These are phyloP conservation scores for Fusarium napiforme DNA, from an alignment of 2,329 filamentous ascomycete species.

Conservation along the genomic window DNA sequence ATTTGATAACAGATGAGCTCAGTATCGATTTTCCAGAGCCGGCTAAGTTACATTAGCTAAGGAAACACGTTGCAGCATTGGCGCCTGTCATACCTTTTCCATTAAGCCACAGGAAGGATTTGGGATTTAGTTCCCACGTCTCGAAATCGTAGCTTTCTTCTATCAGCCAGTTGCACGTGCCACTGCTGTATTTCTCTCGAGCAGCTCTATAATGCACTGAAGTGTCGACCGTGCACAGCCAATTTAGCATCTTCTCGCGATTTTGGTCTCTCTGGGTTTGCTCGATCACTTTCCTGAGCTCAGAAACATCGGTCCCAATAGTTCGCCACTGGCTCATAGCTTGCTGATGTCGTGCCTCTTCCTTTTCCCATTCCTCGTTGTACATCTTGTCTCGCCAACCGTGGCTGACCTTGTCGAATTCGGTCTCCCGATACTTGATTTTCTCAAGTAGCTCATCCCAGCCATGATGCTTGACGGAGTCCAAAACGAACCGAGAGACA, in stretches of 20 bases:
- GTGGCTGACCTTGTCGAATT: not conserved
- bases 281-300: fast-evolving
- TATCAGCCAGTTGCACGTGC: fast-evolving
- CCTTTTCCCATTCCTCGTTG: not conserved
- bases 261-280: fast-evolving
- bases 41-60: fast-evolving
- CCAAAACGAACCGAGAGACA: fast-evolving
- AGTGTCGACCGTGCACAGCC: fast-evolving
- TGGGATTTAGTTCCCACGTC: fast-evolving
- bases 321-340: not conserved
- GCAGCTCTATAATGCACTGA: not conserved
- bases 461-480: fast-evolving
- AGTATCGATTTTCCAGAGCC: not conserved
- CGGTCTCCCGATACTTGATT: fast-evolving
- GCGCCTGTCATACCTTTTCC: not conserved
- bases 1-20: fast-evolving
- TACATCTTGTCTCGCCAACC: not conserved
- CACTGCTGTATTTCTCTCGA: fast-evolving
- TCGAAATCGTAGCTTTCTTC: fast-evolving
- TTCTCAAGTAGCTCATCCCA: fast-evolving
- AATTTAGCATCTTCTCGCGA: not conserved
- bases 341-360: fast-evolving
- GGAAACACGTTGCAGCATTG: fast-evolving
- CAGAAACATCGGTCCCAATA: fast-evolving
- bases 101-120: not conserved